phyloP scores from a whole-genome alignment of 2,329 filamentous ascomycete genomes.

The Clonostachys solani region DNA sequence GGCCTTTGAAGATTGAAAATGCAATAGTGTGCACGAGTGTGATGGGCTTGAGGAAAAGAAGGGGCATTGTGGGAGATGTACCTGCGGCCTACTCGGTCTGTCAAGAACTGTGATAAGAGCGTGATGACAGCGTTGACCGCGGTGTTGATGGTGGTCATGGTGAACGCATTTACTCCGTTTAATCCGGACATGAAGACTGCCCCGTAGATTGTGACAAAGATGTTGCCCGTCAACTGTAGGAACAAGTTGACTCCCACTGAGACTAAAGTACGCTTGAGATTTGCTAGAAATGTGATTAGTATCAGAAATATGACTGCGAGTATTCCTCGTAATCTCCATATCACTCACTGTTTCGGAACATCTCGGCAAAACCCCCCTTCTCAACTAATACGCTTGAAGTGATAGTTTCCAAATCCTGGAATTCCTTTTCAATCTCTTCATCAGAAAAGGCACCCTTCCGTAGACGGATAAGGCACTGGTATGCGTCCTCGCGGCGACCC shows the following conservation, averaged over 20 bases:
- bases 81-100: slow-evolving; percentile 11
- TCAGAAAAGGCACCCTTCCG: slow-evolving; percentile 15
- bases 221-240: slow-evolving; percentile 18
- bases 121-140: slow-evolving; percentile 10
- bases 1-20: not conserved
- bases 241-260: slow-evolving; percentile 20
- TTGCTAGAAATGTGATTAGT: not conserved
- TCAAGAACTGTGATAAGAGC: slow-evolving; percentile 7
- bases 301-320: too few relatives aligned
- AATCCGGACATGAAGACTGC: slow-evolving; percentile 19
- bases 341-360: not conserved
- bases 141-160: slow-evolving; percentile 12
- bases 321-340: too few relatives aligned
- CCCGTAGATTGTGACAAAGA: slow-evolving; percentile 19
- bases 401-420: slow-evolving; percentile 2
- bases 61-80: too few relatives aligned
- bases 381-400: too few relatives aligned
- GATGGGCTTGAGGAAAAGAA: too few relatives aligned
- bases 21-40: too few relatives aligned
- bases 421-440: slow-evolving; percentile 13
- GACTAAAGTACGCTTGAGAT: slow-evolving; percentile 14
- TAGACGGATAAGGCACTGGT: slow-evolving; percentile 12
- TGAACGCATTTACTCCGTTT: slow-evolving; percentile 19
- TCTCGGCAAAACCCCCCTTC: slow-evolving; percentile 1
- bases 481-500: slow-evolving; percentile 18